phyloP scores from a whole-genome alignment of 2,329 filamentous ascomycete species.

The Phoma sp. region DNA sequence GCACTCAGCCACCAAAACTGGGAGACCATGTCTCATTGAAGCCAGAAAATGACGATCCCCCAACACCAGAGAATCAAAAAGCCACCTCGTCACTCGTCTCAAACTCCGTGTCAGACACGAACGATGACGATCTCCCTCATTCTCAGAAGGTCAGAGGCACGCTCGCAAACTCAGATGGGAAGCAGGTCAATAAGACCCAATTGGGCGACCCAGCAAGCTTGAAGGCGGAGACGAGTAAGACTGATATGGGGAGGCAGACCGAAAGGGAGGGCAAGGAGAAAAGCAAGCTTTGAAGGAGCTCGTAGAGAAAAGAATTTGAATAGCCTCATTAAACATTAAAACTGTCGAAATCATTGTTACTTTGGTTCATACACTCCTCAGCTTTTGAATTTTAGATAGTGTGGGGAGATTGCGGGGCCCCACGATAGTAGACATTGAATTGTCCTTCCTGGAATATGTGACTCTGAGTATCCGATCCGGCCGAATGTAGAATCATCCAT shows the following conservation, averaged over 20 bases:
- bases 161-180: constrained; percentile 26
- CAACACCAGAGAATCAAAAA: constrained; percentile 12
- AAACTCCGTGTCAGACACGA: constrained; percentile 16
- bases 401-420: constrained; percentile 14
- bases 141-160: constrained; percentile 36
- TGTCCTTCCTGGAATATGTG: no score
- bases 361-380: no score
- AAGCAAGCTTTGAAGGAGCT: constrained; percentile 23
- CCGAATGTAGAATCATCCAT: neutral
- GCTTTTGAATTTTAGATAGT: neutral
- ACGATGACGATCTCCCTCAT: constrained; percentile 25
- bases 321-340: neutral
- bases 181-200: constrained; percentile 32
- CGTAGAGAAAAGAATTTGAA: neutral
- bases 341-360: neutral
- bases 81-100: constrained; percentile 9
- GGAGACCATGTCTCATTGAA: constrained; percentile 37
- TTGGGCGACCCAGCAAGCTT: constrained; percentile 39
- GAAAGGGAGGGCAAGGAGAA: constrained; percentile 30
- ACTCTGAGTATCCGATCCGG: no score
- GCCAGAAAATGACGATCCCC: constrained; percentile 22
- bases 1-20: constrained; percentile 21
- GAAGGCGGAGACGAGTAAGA: constrained; percentile 37
- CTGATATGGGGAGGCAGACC: constrained; percentile 19
- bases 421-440: neutral